Conservation (phyloP, 83 land plant genomes). For the Picea engelmannii region DNA sequence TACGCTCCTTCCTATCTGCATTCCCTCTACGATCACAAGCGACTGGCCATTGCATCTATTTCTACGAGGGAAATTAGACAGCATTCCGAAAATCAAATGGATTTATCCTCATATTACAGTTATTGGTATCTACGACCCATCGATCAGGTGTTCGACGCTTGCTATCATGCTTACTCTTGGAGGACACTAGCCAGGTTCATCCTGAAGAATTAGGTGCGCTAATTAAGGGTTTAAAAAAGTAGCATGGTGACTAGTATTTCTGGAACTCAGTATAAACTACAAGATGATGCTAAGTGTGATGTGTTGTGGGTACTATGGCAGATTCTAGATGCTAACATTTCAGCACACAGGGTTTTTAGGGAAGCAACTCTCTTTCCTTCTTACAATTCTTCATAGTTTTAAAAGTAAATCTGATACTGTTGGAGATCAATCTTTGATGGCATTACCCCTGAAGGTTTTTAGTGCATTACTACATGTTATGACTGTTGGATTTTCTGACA, state of each 20-base stretch:
- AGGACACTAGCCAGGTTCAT: conserved; percentile 88
- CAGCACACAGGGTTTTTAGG: conserved; percentile 87
- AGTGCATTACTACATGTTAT: conserved; percentile 76
- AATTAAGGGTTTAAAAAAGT: conserved; percentile 83
- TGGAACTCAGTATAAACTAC: conserved; percentile 82
- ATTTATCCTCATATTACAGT: conserved; percentile 65
- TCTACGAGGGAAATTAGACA: conserved; percentile 72
- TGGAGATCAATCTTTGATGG: conserved; percentile 30
- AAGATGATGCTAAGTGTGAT: conserved; percentile 86
- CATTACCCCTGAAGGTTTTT: conserved; percentile 59
- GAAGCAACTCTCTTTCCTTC: conserved; percentile 90
- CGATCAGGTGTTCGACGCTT: conserved; percentile 79
- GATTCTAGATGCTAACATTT: conserved; percentile 64
- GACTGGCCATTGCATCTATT: too few species aligned
- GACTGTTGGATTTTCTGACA: conserved; percentile 73
- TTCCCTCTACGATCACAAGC: too few species aligned
- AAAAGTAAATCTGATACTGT: conserved; percentile 38
- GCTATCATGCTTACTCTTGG: conserved; percentile 80
- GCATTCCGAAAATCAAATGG: conserved; percentile 79
- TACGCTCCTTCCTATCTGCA: too few species aligned
- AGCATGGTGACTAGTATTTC: conserved; percentile 71
- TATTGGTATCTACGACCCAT: conserved; percentile 68
- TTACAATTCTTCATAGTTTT: conserved; percentile 80
- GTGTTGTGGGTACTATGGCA: conserved; percentile 87
- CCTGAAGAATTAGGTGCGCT: conserved; percentile 88